phyloP scores from a whole-genome alignment of 495 filamentous ascomycete genomes.

The Neurospora sp. region DNA sequence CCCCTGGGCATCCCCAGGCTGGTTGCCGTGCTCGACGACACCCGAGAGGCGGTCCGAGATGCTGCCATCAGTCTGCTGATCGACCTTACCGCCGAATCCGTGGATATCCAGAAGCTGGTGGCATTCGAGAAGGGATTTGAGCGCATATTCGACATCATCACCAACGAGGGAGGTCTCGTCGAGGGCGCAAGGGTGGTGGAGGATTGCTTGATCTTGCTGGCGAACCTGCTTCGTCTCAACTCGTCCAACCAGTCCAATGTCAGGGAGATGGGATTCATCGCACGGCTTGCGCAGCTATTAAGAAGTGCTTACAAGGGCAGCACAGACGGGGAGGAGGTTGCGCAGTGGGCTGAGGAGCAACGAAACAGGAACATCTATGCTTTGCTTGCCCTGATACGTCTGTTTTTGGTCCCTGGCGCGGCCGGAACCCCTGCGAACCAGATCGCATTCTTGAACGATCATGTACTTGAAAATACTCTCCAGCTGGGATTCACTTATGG shows the following conservation, averaged over 20 bases:
- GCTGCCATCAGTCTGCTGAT: constrained; percentile 46
- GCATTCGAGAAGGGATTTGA: constrained; percentile 93
- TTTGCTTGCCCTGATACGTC: constrained; percentile 68
- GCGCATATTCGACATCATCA: constrained; percentile 69
- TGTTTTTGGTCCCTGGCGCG: constrained; percentile 76
- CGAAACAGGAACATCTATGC: constrained; percentile 90
- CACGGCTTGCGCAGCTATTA: constrained; percentile 61
- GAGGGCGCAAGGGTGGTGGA: constrained; percentile 86
- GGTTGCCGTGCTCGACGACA: constrained; percentile 74
- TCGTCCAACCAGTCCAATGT: constrained; percentile 90
- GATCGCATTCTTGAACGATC: constrained; percentile 63
- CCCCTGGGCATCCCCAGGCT: constrained; percentile 81
- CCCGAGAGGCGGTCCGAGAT: constrained; percentile 80
- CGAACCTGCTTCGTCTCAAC: constrained; percentile 83
- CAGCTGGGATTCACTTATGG: constrained; percentile 72
- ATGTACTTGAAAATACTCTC: constrained; percentile 70
- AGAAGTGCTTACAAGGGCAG: constrained; percentile 48
- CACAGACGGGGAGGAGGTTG: constrained; percentile 48
- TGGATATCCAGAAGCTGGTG: constrained; percentile 81
- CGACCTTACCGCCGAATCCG: constrained; percentile 39
- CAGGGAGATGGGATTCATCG: constrained; percentile 77
- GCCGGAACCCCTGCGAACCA: constrained; percentile 77
- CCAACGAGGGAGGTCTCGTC: constrained; percentile 67
- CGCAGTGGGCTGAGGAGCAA: constrained; percentile 65
- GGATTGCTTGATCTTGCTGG: constrained; percentile 87